phyloP scores from a whole-genome alignment of 2,329 filamentous ascomycete genomes.

The Ophiostoma tasmaniense region DNA sequence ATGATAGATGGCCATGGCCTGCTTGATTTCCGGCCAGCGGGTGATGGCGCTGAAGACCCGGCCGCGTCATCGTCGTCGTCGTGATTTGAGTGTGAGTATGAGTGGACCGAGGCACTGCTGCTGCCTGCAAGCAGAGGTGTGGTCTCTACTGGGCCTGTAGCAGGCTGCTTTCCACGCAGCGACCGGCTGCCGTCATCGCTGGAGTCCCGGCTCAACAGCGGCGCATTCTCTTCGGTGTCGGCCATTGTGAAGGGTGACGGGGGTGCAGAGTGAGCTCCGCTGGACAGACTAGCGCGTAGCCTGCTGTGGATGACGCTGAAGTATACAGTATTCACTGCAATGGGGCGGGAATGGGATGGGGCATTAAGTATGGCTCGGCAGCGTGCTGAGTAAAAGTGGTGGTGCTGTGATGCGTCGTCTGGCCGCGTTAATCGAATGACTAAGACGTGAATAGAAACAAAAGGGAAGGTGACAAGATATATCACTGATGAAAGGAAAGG shows the following conservation, averaged over 20 bases:
- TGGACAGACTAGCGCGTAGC: constrained; percentile 5
- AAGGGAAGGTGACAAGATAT: neutral
- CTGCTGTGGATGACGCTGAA: neutral
- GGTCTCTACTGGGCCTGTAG: constrained; percentile 31
- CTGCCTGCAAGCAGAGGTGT: constrained; percentile 40
- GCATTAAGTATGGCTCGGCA: neutral
- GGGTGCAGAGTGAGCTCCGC: neutral
- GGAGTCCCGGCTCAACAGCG: constrained; percentile 32
- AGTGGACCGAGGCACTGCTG: neutral
- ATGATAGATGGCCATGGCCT: constrained; percentile 70
- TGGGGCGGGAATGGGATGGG: neutral
- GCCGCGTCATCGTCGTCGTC: neutral
- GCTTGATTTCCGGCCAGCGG: constrained; percentile 31
- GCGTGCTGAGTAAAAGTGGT: neutral
- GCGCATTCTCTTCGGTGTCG: constrained; percentile 33
- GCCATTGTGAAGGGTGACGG: constrained; percentile 30
- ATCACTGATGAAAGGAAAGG: neutral
- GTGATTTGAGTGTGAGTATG: neutral
- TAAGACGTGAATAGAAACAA: neutral
- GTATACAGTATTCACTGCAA: neutral
- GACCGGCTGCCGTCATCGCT: neutral
- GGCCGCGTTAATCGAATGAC: neutral
- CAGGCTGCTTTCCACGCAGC: neutral
- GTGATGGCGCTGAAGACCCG: constrained; percentile 7
- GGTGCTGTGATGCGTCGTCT: neutral